These are phyloP conservation scores for Posidonia australis DNA, from an alignment of 106 monocot genomes.

Conservation along the genomic window DNA sequence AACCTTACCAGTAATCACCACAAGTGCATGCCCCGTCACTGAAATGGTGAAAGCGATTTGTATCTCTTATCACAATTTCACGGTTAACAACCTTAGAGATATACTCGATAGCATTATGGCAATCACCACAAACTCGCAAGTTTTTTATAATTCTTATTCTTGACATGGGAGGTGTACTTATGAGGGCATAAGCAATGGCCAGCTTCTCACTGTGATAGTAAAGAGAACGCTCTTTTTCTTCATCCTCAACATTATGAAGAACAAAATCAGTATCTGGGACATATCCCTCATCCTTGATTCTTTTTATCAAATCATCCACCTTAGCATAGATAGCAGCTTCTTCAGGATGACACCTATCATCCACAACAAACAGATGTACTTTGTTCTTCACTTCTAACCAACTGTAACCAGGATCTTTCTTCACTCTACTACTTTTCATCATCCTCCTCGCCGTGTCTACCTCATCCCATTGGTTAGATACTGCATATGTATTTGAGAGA, in stretches of 20 bases:
- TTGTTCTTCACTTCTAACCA: constrained; percentile 33
- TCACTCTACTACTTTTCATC: constrained; percentile 50
- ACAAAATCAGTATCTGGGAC: constrained; percentile 35
- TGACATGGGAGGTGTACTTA: constrained; percentile 14
- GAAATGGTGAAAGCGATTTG: constrained; percentile 47
- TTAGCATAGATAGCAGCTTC: constrained; percentile 27
- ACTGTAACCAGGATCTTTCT: constrained; percentile 68
- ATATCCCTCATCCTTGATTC: constrained; percentile 58
- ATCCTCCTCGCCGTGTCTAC: constrained; percentile 30
- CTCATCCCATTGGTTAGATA: constrained; percentile 39
- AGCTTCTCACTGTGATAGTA: constrained; percentile 55
- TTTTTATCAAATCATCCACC: constrained; percentile 36
- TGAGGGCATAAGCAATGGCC: constrained; percentile 52
- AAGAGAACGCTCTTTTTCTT: constrained; percentile 44
- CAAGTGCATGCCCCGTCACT: constrained; percentile 36
- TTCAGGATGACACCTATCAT: constrained; percentile 46
- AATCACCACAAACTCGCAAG: constrained; percentile 46
- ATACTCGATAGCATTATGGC: constrained; percentile 58
- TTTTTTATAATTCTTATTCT: constrained; percentile 40
- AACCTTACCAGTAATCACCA: constrained; percentile 45
- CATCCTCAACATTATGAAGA: constrained; percentile 47
- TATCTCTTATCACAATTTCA: constrained; percentile 48
- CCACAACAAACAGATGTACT: constrained; percentile 39
- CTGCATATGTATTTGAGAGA: constrained; percentile 61
- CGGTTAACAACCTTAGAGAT: constrained; percentile 37